phyloP scores from a whole-genome alignment of 768 basidiomycete species.

The Melanogaster broomeanus region DNA sequence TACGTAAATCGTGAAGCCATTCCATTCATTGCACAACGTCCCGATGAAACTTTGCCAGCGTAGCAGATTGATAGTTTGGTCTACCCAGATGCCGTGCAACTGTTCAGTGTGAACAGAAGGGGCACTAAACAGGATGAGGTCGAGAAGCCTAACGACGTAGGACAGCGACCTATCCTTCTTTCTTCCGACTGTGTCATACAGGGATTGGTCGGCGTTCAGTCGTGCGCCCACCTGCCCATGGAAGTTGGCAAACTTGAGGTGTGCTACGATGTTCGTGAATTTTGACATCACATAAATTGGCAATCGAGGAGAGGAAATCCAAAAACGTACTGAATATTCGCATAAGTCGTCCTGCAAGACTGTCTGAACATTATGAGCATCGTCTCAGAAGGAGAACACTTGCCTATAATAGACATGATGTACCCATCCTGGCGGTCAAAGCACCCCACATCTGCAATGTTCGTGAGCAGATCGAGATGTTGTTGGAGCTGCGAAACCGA shows the following conservation, averaged over 20 bases:
- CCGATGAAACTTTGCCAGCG: conserved; percentile 6
- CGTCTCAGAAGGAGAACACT: background rate
- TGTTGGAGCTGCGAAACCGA: background rate
- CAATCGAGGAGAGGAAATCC: too few species aligned
- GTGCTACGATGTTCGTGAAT: background rate
- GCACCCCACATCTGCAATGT: background rate
- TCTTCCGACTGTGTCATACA: conserved; percentile 9
- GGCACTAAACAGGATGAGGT: conserved; percentile 1
- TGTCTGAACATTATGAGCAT: background rate
- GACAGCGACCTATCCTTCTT: background rate
- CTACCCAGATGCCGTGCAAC: conserved; percentile 9
- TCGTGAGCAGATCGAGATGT: background rate
- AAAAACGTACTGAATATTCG: background rate
- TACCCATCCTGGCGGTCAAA: background rate
- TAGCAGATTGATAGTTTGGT: background rate
- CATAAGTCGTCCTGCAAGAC: background rate
- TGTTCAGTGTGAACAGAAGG: background rate
- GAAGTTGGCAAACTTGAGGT: conserved; percentile 33
- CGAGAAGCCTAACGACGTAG: background rate
- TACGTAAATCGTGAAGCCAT: conserved; percentile 6
- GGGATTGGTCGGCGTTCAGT: conserved; percentile 27
- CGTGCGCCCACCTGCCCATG: conserved; percentile 39
- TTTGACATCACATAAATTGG: too few species aligned
- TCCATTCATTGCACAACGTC: conserved; percentile 4
- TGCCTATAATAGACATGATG: background rate